phyloP scores from a whole-genome alignment of 2,329 filamentous ascomycete genomes.

The Emmonsia crescens region DNA sequence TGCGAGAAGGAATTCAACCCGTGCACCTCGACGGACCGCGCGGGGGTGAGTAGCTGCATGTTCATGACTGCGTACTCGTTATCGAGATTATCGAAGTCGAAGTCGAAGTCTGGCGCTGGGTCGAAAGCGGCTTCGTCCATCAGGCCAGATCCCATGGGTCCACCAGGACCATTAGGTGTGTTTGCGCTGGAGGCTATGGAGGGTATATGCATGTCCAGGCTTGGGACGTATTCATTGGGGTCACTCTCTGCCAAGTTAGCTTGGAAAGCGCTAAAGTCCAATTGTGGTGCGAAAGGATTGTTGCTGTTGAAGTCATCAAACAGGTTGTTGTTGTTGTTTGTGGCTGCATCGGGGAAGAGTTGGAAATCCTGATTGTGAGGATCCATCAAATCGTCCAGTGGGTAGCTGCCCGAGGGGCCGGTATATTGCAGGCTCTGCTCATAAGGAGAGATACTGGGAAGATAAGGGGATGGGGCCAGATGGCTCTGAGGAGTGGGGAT shows the following conservation, averaged over 20 bases:
- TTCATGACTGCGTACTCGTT: conserved; percentile 20
- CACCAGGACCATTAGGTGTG: conserved; percentile 14
- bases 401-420: conserved; percentile 1
- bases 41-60: conserved; percentile 17
- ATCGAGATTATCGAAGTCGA: conserved; percentile 15
- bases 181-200: conserved; percentile 16
- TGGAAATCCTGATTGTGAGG: conserved; percentile 17
- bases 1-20: conserved; percentile 12
- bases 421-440: conserved; percentile 18
- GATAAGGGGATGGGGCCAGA: conserved; percentile 19
- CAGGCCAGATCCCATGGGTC: conserved; percentile 11
- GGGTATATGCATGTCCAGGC: conserved; percentile 18
- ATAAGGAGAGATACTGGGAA: conserved; percentile 11
- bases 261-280: conserved; percentile 22
- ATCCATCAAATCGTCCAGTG: conserved; percentile 2
- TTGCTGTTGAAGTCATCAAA: conserved; percentile 14
- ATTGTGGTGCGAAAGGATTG: conserved; percentile 12
- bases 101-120: conserved; percentile 7
- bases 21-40: conserved; percentile 10
- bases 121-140: conserved; percentile 17
- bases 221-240: conserved; percentile 19
- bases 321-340: conserved; percentile 10
- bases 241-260: conserved; percentile 20
- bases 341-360: conserved; percentile 16
- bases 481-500: conserved; percentile 40